Evolutionary conservation across 2,329 filamentous ascomycete genomes (phyloP), one percentile per base, ranked within the genome.

Genomic region (Huntiella bhutanensis): DNA sequence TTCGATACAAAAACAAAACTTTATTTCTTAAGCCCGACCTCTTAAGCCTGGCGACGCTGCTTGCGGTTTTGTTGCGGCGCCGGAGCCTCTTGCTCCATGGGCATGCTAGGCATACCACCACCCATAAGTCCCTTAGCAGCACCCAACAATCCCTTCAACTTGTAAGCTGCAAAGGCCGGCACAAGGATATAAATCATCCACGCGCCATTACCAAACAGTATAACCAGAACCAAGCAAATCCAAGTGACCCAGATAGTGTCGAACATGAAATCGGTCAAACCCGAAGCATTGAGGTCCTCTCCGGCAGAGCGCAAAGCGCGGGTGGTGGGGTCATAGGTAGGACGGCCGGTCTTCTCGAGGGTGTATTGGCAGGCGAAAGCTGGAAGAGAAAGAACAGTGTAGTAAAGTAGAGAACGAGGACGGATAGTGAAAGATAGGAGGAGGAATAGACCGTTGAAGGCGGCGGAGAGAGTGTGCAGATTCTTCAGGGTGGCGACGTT

Each of bases 201-300:
- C 11, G 65, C 82, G 65, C 80, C 80, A 59, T 95, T 86, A 3
- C 91, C 91, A 41, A 88, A 73, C 22, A 93, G 52, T 12, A 80
- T 71, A 11, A 80, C 86, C n/a, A 80, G 61, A 6, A 79, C 62
- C 36, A 84, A 66, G 46, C 78, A 82, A 8, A 75, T 77, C 79
- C 87, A 95, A 0, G 86, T 95, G 65, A 93, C 85, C 74, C 94
- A 96, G 45, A 94, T 68, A 43, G 94, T 75, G 64, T 98, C 91
- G 72, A 93, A 98, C 81, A 96, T 84, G 68, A 92, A 96, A 64
- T 95, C 91, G 8, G 88, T 96, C 66, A 98, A 65, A 4, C 91
- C 91, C 33, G 80, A 73, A 7, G 85, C 83, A 45, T 82, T 77
- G 44, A 98, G 73, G 60, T 98, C 91, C 59, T 96, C 87, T 38